Conservation (phyloP, 257 asterid species). For the Lycium ferocissimum region DNA sequence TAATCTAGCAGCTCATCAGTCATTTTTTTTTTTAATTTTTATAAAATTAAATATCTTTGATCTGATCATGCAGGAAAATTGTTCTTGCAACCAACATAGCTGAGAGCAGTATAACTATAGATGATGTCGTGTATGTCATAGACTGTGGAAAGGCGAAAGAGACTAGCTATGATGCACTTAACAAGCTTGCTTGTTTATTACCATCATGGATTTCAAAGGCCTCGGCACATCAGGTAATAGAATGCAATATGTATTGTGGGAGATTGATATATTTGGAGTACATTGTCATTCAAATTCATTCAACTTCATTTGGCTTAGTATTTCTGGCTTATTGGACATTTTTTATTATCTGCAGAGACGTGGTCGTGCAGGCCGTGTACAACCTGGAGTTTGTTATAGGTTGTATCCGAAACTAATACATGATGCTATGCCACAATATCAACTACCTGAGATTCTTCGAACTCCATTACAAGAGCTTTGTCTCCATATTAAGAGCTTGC, state of each 20-base stretch:
- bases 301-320: neutral
- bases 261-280: constrained; percentile 11
- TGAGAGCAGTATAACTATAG: constrained; percentile 97
- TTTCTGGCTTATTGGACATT: constrained; percentile 20
- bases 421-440: constrained; percentile 92
- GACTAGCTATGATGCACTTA: constrained; percentile 97
- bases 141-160: constrained; percentile 99
- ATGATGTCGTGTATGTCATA: constrained; percentile 90
- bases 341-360: constrained; percentile 70
- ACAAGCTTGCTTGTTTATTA: constrained; percentile 89
- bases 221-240: constrained; percentile 90
- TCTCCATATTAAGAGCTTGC: constrained; percentile 88
- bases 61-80: constrained; percentile 71
- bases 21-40: neutral
- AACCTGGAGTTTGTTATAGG: constrained; percentile 94
- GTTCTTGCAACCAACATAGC: constrained; percentile 97
- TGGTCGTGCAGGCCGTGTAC: constrained; percentile 99
- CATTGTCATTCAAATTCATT: neutral
- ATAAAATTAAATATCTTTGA: neutral
- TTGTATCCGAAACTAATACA: constrained; percentile 79
- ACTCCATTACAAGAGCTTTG: constrained; percentile 98
- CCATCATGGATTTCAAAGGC: constrained; percentile 99
- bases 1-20: neutral
- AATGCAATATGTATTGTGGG: neutral
- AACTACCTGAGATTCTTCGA: constrained; percentile 96